Conservation (phyloP, 768 basidiomycete species). For the Boletus tylopilopsis region DNA sequence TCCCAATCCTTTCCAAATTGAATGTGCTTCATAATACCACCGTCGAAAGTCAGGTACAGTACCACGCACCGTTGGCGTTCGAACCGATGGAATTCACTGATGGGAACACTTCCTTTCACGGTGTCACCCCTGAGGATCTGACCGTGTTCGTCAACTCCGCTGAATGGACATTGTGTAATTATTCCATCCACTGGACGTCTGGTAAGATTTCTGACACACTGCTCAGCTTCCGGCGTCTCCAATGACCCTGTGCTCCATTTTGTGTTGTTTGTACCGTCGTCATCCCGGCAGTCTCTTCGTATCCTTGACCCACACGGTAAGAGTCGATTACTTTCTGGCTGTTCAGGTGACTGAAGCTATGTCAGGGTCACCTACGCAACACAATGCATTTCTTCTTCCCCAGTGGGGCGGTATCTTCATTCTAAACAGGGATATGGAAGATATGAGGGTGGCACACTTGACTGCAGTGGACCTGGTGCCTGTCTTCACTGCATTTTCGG, state of each 20-base stretch:
- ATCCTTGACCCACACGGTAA: slow-evolving; percentile 57
- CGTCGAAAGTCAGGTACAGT: slow-evolving; percentile 92
- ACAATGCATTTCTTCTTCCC: slow-evolving; percentile 80
- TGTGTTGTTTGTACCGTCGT: slow-evolving; percentile 80
- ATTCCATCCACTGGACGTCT: slow-evolving; percentile 14
- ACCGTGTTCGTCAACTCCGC: slow-evolving; percentile 95
- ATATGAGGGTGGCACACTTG: slow-evolving; percentile 23
- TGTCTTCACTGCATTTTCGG: slow-evolving; percentile 61
- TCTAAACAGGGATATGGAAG: slow-evolving; percentile 48
- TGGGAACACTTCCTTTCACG: slow-evolving; percentile 41
- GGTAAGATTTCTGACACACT: slow-evolving; percentile 2
- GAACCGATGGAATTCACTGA: slow-evolving; percentile 42
- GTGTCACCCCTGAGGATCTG: slow-evolving; percentile 75
- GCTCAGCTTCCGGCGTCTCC: slow-evolving; percentile 81
- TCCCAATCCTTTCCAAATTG: slow-evolving; percentile 60
- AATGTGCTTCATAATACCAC: slow-evolving; percentile 81
- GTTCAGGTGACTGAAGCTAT: slow-evolving; percentile 7
- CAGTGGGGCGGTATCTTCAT: slow-evolving; percentile 93
- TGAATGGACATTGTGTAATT: slow-evolving; percentile 86
- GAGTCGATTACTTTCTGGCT: slow-evolving; percentile 7
- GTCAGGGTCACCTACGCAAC: slow-evolving; percentile 45
- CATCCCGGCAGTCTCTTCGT: slow-evolving; percentile 60
- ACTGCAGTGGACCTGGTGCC: slow-evolving; percentile 43
- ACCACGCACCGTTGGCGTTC: slow-evolving; percentile 86
- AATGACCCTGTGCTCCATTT: slow-evolving; percentile 95